Evolutionary conservation across 805 yeast genomes (phyloP), one percentile per base, ranked within the genome.

Genomic region (Starmerella etchellsii): DNA sequence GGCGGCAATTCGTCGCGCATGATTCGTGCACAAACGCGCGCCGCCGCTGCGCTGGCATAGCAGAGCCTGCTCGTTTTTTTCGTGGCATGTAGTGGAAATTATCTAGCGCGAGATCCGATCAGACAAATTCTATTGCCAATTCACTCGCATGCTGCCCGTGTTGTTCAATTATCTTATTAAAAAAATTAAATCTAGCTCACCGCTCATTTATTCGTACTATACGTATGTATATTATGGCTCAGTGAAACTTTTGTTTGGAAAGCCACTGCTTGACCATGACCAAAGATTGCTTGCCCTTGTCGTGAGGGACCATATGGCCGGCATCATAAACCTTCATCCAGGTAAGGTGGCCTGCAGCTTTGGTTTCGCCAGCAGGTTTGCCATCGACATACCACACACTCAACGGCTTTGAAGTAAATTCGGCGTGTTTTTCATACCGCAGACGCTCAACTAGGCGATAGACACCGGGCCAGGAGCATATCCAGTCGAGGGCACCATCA

Each of bases 381-480:
- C 68, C 67, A 33, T 68, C 71, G 5, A 62, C 59, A n/a, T 44
- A 40, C 68, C 67, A 65, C 39, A 54, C 54, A 43, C 48, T 43
- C 37, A 51, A 40, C 14, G 52, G 50, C 59, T 57, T 68, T 25
- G 61, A 54, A 51, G 65, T 66, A 58, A 75, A 81, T 42, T 68
- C 71, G 26, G 69, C 70, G 32, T 68, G 62, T 30, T 73, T 72
- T 22, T 68, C 60, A 81, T 83, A 81, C 54, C 80, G 81, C 40
- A 84, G 69, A 23, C 54, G 42, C 56, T 81, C 69, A 28, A 88
- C 68, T 94, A 95, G 82, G 14, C 80, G 91, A 56, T 76, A 73
- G 61, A 85, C 85, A 49, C 96, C 97, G 56, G 88, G 71, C 95
- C 95, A 87, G 67, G 88, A 87, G 66, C 96, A 87, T 58, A 87